Conservation (phyloP, 257 asterid genomes). For the Solanum sejunctum region DNA sequence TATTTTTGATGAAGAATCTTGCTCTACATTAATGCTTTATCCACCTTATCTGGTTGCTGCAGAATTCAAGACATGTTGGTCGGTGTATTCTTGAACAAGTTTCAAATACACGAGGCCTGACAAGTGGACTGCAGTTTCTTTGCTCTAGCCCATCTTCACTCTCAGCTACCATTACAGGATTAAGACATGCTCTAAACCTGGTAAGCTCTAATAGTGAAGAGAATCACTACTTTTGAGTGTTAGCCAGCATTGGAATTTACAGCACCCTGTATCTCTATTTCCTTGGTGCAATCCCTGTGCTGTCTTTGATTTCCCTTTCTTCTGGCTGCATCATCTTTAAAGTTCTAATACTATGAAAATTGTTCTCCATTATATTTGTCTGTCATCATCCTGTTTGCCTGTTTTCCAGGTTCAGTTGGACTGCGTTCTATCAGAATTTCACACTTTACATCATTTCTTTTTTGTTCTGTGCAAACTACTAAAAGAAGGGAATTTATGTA, state of each 20-base stretch:
- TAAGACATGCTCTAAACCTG: constrained; percentile 83
- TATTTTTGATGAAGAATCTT: background rate
- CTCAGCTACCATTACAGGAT: constrained; percentile 51
- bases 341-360: background rate
- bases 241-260: background rate
- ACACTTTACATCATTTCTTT: constrained; percentile 76
- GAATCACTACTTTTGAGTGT: background rate
- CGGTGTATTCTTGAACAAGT: constrained; percentile 81
- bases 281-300: background rate
- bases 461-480: constrained; percentile 77
- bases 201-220: constrained; percentile 26
- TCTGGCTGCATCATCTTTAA: background rate
- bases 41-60: constrained; percentile 25
- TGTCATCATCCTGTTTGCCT: background rate
- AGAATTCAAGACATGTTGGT: constrained; percentile 76
- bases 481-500: constrained; percentile 59
- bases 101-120: constrained; percentile 63
- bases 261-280: background rate
- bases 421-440: constrained; percentile 57
- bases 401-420: constrained; percentile 67
- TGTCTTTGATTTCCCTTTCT: background rate
- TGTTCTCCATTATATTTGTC: background rate
- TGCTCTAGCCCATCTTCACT: constrained; percentile 63
- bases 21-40: background rate
- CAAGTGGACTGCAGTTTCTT: constrained; percentile 74